These are phyloP conservation scores for Orbilia brochopaga DNA, from an alignment of 2,329 filamentous ascomycete species.

Conservation along the genomic window DNA sequence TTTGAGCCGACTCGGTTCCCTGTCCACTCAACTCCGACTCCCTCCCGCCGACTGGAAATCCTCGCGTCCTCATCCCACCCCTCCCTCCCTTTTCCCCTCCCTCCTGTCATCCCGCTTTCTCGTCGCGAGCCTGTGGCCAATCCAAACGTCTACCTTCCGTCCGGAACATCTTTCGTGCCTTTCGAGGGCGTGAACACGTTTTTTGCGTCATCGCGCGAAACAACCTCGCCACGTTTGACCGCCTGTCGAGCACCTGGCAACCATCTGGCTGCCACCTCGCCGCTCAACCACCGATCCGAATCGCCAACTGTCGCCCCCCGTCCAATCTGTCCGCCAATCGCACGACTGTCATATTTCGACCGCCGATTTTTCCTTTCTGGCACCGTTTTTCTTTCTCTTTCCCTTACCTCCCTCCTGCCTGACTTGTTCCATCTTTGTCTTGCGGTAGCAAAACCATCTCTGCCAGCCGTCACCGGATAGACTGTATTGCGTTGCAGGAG, in stretches of 20 bases:
- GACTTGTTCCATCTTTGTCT: neutral
- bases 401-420: constrained; percentile 2
- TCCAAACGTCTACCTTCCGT: too few species aligned
- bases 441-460: neutral
- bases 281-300: neutral
- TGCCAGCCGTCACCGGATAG: neutral
- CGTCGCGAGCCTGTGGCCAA: constrained; percentile 52
- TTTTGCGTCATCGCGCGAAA: constrained; percentile 46
- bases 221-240: constrained; percentile 30
- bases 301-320: too few species aligned
- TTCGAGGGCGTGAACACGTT: constrained; percentile 45
- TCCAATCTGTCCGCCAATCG: too few species aligned
- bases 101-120: constrained; percentile 31
- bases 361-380: too few species aligned
- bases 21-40: constrained; percentile 51
- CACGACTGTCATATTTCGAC: constrained; percentile 10
- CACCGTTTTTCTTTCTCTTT: constrained; percentile 23
- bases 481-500: neutral
- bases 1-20: constrained; percentile 51
- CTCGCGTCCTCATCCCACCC: constrained; percentile 52
- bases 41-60: constrained; percentile 33
- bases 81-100: constrained; percentile 50
- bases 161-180: constrained; percentile 54
- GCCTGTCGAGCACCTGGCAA: constrained; percentile 26
- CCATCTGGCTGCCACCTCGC: neutral